Conservation (phyloP, 257 asterid species). For the Gentiana macrophylla region DNA sequence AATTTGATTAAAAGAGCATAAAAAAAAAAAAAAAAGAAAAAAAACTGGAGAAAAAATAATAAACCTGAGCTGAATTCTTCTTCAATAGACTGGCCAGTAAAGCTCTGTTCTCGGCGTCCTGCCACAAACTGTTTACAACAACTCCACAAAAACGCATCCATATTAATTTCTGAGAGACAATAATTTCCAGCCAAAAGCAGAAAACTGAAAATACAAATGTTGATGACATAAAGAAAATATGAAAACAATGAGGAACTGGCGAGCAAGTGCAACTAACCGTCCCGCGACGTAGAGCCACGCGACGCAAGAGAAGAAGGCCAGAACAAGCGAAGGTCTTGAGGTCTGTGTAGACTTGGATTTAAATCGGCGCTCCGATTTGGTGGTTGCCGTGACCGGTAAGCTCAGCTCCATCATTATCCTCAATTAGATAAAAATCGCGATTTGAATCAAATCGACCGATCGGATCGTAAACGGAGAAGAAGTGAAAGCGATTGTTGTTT, state of each 20-base stretch:
- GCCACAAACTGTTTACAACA: constrained; percentile 58
- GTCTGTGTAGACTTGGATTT: constrained; percentile 52
- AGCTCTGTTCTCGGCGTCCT: constrained; percentile 74
- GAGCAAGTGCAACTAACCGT: constrained; percentile 27
- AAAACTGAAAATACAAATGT: not conserved
- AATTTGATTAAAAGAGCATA: not conserved
- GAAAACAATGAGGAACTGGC: not conserved
- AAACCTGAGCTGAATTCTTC: constrained; percentile 59
- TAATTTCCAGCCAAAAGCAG: not conserved
- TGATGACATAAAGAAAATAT: not conserved
- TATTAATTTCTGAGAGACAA: not conserved
- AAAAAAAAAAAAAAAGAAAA: not conserved
- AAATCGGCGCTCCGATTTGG: constrained; percentile 69
- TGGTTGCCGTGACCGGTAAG: constrained; percentile 46
- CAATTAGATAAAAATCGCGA: too few relatives aligned
- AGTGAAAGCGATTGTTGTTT: too few relatives aligned
- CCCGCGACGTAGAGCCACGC: constrained; percentile 95
- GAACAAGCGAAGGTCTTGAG: constrained; percentile 48
- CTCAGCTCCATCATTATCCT: constrained; percentile 35
- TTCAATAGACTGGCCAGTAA: constrained; percentile 38
- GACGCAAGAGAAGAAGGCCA: constrained; percentile 68
- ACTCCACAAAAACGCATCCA: too few relatives aligned
- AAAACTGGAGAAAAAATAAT: too few relatives aligned
- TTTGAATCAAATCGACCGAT: too few relatives aligned
- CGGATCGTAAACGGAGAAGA: too few relatives aligned